Base-by-base conservation (phyloP, 2,329 filamentous ascomycete species). In the Epichloe glyceriae region DNA sequence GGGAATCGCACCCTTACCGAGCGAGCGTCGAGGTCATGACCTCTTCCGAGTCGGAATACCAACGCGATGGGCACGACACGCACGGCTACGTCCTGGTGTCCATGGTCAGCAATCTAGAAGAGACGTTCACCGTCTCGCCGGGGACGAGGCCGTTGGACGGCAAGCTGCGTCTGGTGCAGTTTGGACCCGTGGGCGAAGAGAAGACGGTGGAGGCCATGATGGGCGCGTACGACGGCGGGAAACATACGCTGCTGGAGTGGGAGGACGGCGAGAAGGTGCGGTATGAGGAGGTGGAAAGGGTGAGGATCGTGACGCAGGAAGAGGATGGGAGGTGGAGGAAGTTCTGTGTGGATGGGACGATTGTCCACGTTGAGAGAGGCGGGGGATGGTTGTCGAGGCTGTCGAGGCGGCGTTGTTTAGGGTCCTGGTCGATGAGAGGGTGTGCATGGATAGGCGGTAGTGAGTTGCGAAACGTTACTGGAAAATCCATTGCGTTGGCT, bases 311-410 rank as follows among this genome's bases (percentile, higher is more conserved):
- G 15, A 81, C 88, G 37, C 55, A 70, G 1, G 55, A 70, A 60
- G 71, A 78, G 15, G 80, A 88, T n/a, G 72, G 71, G 44, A 72
- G 81, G 49, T 96, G 89, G 89, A 75, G 91, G 54, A 80, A 90
- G 61, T 78, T 95, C 14, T 97, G 91, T 64, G 74, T 97, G n/a
- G 91, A 97, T 65, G 91, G 91, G 3, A 88, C 85, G 49, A 94
- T 95, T 59, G 79, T 96, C 3, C 76, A 79, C 52, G 70, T 95
- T 1, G 83, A 85, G 19, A 64, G 73, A 48, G 81, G 76, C 2
- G 89, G 89, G 0, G 79, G 73, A 78, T 95, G 65, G 77, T 80
- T 53, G 75, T 95, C 0, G 67, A 64, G 54, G 76, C 69, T 60
- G 72, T 77, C 22, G 61, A 64, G 8, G 62, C 64, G n/a, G 61